A percentile compares a stretch with the other conserved stretches of the same genome.
Conservation (phyloP, 2,329 filamentous ascomycete species). For the Trichoderma guizhouense region DNA sequence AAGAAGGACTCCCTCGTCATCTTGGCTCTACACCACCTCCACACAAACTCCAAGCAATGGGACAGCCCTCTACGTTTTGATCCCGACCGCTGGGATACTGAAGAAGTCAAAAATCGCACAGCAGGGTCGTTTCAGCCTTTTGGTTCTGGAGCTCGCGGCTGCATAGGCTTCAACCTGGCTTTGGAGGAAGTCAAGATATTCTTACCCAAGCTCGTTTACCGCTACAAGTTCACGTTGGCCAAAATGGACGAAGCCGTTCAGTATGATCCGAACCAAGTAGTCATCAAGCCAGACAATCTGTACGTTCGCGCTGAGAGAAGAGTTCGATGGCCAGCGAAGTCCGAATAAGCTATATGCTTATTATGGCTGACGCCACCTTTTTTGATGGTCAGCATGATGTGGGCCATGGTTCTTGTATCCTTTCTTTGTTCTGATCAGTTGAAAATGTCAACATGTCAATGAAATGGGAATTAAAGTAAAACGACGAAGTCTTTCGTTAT, state of each 20-base stretch:
- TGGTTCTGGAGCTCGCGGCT: slow-evolving; percentile 53
- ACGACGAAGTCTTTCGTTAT: not conserved
- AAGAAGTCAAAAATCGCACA: slow-evolving; percentile 49
- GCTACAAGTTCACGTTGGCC: slow-evolving; percentile 53
- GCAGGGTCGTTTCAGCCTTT: slow-evolving; percentile 57
- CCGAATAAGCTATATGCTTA: not conserved
- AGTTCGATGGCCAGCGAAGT: slow-evolving; percentile 43
- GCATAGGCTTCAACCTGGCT: slow-evolving; percentile 63
- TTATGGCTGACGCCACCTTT: not conserved
- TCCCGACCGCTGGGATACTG: slow-evolving; percentile 54
- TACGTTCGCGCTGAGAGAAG: slow-evolving; percentile 46
- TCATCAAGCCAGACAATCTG: slow-evolving; percentile 43
- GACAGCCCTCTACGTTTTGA: slow-evolving; percentile 56
- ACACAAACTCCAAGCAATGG: slow-evolving; percentile 55
- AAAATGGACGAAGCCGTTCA: slow-evolving; percentile 46
- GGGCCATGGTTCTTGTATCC: not conserved
- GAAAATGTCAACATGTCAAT: not conserved
- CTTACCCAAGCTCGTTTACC: slow-evolving; percentile 54
- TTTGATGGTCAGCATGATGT: not conserved
- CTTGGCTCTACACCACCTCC: slow-evolving; percentile 47
- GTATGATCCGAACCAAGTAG: slow-evolving; percentile 58
- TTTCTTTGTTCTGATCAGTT: not conserved
- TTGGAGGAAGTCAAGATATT: slow-evolving; percentile 59
- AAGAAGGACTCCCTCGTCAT: slow-evolving; percentile 52
- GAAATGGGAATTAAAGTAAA: not conserved